Percentiles rank a stretch among this genome's conserved stretches.
These are phyloP conservation scores for Ceratocystis albifundus DNA, from an alignment of 2,329 filamentous ascomycete genomes.

Conservation along the genomic window DNA sequence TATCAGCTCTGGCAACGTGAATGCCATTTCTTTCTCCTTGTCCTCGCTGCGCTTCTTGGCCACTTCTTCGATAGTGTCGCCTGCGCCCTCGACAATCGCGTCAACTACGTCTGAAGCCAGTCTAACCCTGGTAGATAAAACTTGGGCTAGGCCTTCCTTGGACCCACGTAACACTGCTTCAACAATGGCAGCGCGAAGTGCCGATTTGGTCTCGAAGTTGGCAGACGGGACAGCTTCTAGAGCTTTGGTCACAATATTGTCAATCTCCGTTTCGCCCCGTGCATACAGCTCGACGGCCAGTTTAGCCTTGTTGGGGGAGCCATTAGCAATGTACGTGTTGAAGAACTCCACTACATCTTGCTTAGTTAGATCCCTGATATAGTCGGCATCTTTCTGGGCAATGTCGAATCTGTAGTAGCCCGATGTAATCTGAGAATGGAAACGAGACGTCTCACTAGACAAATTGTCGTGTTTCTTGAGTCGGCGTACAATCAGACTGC, in stretches of 20 bases:
- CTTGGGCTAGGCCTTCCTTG: conserved; percentile 1
- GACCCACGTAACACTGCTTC: conserved; percentile 20
- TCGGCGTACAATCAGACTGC: conserved; percentile 73
- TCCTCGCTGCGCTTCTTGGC: conserved; percentile 29
- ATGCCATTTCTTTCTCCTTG: conserved; percentile 16
- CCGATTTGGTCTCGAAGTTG: conserved; percentile 24
- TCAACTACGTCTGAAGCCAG: conserved; percentile 28
- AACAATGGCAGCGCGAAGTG: conserved; percentile 20
- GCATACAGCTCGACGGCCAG: conserved; percentile 73
- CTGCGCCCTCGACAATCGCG: conserved; percentile 25
- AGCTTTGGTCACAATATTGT: conserved; percentile 17
- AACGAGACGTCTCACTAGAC: conserved; percentile 68
- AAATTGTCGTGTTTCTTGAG: conserved; percentile 90
- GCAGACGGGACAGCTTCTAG: not conserved
- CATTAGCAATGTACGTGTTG: conserved; percentile 60
- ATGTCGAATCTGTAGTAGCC: conserved; percentile 86
- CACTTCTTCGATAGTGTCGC: conserved; percentile 28
- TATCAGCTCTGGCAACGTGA: conserved; percentile 33
- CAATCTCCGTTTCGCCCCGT: conserved; percentile 40
- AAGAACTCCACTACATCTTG: conserved; percentile 71
- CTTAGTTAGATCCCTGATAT: conserved; percentile 65
- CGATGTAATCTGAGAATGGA: conserved; percentile 63
- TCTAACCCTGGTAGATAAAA: conserved; percentile 9
- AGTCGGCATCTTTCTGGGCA: conserved; percentile 62
- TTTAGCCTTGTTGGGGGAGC: conserved; percentile 65